Evolutionary conservation across 169 alveolate species (phyloP), one percentile per base, ranked within the genome.

Genomic region (Plasmodium gaboni): DNA sequence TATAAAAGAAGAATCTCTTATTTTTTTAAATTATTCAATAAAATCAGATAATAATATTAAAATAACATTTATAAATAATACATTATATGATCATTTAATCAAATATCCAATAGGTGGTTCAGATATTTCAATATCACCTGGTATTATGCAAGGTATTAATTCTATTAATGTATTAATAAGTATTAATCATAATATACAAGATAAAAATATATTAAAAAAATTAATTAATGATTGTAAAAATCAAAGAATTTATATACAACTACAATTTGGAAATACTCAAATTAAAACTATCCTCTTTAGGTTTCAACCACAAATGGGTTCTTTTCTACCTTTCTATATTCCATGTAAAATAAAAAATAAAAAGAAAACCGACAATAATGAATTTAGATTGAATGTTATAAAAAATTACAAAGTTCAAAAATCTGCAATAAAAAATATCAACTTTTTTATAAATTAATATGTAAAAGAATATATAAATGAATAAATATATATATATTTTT

Each of bases 121-220:
- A 12, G 90, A 80, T 28, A 68, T 80, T 42, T 67, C 90, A 28
- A 51, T 80, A 53, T 80, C 90, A 7, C 90, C 90, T 38, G 90
- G 90, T 22, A 61, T 80, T 22, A 80, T 80, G 90, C 71, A 80
- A 60, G 90, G 90, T 26, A 67, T 68, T 2, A 80, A 69, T 28
- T 80, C 83, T 0, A 80, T 80, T 68, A 59, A 80, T 60, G 83
- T 72, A 15, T 28, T 80, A 48, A 50, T 44, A 15, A 80, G 90
- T 71, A 69, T 80, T 38, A 65, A 80, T 19, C 72, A 80, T 48
- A 67, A 2, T 22, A 15, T 80, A 5, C 19, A 22, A 19, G 85
- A 80, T 67, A 38, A 28, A 68, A 4, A 59, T 8, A 15, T 80
- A 7, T 44, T 53, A 42, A 24, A 80, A 10, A 60, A 26, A 12